Base-by-base conservation (phyloP, 352 stramenopile genomes). In the Globisporangium carolinianum region DNA sequence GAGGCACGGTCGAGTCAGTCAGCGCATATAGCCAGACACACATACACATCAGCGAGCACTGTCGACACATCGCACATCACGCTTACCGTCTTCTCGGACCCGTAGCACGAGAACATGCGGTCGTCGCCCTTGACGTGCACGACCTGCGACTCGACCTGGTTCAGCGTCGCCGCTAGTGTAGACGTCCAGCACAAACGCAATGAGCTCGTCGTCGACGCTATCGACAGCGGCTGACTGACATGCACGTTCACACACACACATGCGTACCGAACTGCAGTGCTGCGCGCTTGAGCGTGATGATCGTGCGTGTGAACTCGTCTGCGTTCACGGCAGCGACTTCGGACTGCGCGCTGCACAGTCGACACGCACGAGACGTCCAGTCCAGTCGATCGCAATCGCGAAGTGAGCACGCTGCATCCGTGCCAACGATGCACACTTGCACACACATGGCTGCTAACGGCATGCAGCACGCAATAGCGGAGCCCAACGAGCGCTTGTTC, bases 101-200 rank as follows among this genome's bases (percentile, higher is more conserved):
- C 79, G 62, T 91, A 94, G 61, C 82, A 94, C 8, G 84, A 94
- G 58, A 94, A 92, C 72, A 94, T 90, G 51, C 79, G 80, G 43
- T 88, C 77, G 53, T 85, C 82, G 52, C 82, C 82, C 62, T 88
- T 83, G 50, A 94, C 79, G 54, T 94, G 84, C 36, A 94, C 79
- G 36, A 89, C 73, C 49, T 94, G 84, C 36, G 82, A 86, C 58
- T 91, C 82, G 59, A 85, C 74, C 69, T 91, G 82, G 59, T 91
- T 91, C 50, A 94, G 60, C 41, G 82, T 94, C 63, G 72, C 71
- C 47, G 81, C 83, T 91, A 55, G 39, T 43, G 11, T 12, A 43
- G 39, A 14, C 24, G 56, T 3, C 10, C 32, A 51, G 17, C 11
- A 41, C 10, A 39, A 17, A 47, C 24, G 7, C 3, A 47, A 12